These are phyloP conservation scores for Blastobotrys muscicola DNA, from an alignment of 805 yeast genomes.

Conservation along the genomic window DNA sequence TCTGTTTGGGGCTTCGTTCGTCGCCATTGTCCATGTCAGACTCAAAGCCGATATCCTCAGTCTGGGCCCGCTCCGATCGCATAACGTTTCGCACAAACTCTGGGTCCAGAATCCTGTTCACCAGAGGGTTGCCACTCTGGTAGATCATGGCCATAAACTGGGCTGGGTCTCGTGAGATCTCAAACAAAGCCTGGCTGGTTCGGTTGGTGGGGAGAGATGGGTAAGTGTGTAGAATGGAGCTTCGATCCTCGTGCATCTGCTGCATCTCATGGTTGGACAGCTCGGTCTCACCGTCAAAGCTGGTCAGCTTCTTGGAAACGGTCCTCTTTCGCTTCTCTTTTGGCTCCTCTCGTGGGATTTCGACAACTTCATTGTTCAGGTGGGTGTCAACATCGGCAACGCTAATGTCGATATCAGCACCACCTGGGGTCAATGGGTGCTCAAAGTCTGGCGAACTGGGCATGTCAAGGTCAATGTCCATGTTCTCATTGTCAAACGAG, in stretches of 20 bases:
- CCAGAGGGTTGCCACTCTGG: too few species aligned
- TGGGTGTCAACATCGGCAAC: conserved; percentile 4
- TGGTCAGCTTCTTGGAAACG: not conserved
- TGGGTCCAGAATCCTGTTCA: too few species aligned
- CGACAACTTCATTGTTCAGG: conserved; percentile 3
- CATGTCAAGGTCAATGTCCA: conserved; percentile 1
- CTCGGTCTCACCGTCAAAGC: not conserved
- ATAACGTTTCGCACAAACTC: too few species aligned
- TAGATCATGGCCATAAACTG: too few species aligned
- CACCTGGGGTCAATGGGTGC: not conserved
- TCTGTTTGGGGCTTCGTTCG: not conserved
- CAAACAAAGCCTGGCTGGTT: too few species aligned
- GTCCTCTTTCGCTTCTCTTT: conserved; percentile 6
- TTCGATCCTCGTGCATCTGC: too few species aligned
- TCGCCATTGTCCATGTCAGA: not conserved
- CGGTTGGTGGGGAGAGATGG: too few species aligned
- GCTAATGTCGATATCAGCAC: conserved; percentile 4
- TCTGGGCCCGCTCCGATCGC: too few species aligned
- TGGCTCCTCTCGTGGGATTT: conserved; percentile 9
- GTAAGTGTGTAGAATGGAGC: too few species aligned
- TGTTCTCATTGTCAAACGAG: not conserved
- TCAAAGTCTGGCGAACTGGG: not conserved
- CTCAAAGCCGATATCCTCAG: too few species aligned
- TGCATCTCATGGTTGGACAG: not conserved
- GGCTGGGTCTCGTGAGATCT: too few species aligned